A percentile compares a stretch with the other conserved stretches of the same genome.
Conservation (phyloP, 2,329 filamentous ascomycete species). For the Tolypocladium ophioglossoides region DNA sequence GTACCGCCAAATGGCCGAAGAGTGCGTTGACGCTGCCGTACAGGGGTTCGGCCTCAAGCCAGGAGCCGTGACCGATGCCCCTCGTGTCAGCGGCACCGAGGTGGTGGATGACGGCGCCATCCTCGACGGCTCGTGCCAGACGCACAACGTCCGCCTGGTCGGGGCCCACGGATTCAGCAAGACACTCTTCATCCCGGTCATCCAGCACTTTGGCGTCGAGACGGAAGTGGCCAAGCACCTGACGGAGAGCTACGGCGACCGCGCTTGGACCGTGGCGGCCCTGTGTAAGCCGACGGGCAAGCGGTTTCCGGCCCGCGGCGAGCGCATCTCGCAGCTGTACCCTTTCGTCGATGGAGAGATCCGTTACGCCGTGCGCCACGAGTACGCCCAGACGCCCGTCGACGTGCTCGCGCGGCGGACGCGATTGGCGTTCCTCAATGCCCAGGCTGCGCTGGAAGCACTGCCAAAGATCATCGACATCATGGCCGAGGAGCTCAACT, state of each 20-base stretch:
- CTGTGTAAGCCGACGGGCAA: slow-evolving; percentile 66
- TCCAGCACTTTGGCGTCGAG: slow-evolving; percentile 86
- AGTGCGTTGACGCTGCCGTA: slow-evolving; percentile 74
- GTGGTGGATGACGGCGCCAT: slow-evolving; percentile 59
- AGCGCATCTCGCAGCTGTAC: slow-evolving; percentile 70
- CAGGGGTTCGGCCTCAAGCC: slow-evolving; percentile 54
- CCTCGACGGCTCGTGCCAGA: slow-evolving; percentile 61
- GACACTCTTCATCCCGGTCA: slow-evolving; percentile 85
- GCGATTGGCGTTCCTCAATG: slow-evolving; percentile 80
- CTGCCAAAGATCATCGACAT: slow-evolving; percentile 80
- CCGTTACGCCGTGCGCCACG: slow-evolving; percentile 75
- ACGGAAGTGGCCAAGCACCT: slow-evolving; percentile 88
- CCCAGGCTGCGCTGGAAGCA: slow-evolving; percentile 79
- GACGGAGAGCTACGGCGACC: slow-evolving; percentile 78
- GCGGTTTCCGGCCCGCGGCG: slow-evolving; percentile 74
- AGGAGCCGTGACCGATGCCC: slow-evolving; percentile 45
- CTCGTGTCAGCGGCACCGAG: slow-evolving; percentile 59
- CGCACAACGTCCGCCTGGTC: slow-evolving; percentile 69
- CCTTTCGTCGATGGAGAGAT: slow-evolving; percentile 90
- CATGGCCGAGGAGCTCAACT: slow-evolving; percentile 75
- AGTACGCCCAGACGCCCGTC: slow-evolving; percentile 84
- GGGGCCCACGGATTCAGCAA: slow-evolving; percentile 83
- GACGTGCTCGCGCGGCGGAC: slow-evolving; percentile 82
- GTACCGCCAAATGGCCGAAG: slow-evolving; percentile 87
- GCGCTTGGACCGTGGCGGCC: slow-evolving; percentile 81